Percentiles rank a stretch among this genome's conserved stretches.
Conservation (phyloP, 1,139 yeast species). For the Yamadazyma triangularis region DNA sequence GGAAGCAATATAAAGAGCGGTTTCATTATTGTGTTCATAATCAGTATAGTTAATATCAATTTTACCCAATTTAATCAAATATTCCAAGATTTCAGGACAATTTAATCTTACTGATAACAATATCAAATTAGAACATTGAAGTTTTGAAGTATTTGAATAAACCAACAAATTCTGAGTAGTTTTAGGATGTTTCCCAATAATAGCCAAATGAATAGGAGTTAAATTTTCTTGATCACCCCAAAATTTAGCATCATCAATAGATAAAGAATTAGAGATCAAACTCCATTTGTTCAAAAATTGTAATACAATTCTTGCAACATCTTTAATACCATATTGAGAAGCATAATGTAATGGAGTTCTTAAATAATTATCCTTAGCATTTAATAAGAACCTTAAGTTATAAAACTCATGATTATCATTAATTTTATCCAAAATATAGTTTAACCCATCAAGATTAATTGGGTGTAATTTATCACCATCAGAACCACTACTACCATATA, state of each 20-base stretch:
- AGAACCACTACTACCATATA: conserved; percentile 46
- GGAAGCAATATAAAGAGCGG: conserved; percentile 77
- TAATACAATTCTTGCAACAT: conserved; percentile 55
- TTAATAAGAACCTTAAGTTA: conserved; percentile 44
- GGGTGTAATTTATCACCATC: conserved; percentile 47
- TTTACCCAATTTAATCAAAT: conserved; percentile 53
- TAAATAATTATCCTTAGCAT: conserved; percentile 67
- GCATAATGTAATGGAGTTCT: conserved; percentile 91
- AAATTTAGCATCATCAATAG: conserved; percentile 53
- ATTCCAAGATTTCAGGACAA: conserved; percentile 51
- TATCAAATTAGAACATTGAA: conserved; percentile 48
- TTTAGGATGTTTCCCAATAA: conserved; percentile 76
- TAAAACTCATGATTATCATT: conserved; percentile 27
- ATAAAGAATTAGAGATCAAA: conserved; percentile 31
- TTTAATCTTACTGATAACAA: conserved; percentile 71
- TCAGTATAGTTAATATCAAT: conserved; percentile 65
- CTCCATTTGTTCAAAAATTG: conserved; percentile 32
- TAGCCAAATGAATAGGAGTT: conserved; percentile 81
- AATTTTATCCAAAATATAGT: conserved; percentile 24
- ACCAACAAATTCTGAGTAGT: conserved; percentile 62
- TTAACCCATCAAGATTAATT: conserved; percentile 20
- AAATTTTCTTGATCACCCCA: conserved; percentile 87
- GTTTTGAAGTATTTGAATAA: conserved; percentile 32
- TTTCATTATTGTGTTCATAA: conserved; percentile 59
- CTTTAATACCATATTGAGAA: conserved; percentile 78